phyloP scores from a whole-genome alignment of 225 moss, liverwort and hornwort species.

The Asterella californica region DNA sequence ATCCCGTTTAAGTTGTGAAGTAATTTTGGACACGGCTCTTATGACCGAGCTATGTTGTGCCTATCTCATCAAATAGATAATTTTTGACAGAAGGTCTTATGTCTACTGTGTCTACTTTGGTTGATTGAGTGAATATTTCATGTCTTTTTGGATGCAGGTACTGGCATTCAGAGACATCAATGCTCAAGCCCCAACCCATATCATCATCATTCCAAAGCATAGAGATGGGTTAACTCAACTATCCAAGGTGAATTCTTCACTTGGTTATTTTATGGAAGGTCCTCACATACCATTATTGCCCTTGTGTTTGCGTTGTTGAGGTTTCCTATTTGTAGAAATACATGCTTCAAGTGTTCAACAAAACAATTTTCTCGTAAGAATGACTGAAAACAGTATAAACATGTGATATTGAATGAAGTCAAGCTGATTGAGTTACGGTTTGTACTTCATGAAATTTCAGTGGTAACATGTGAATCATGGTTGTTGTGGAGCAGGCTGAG shows the following conservation, averaged over 20 bases:
- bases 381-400: too few relatives aligned
- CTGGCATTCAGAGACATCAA: slow-evolving; percentile 51
- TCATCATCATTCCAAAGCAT: slow-evolving; percentile 53
- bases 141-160: slow-evolving; percentile 23
- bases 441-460: not conserved
- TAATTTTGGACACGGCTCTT: not conserved
- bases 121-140: not conserved
- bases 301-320: not conserved
- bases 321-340: too few relatives aligned
- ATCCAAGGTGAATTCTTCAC: slow-evolving; percentile 30
- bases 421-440: not conserved
- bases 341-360: too few relatives aligned
- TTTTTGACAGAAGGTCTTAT: not conserved
- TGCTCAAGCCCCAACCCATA: slow-evolving; percentile 55
- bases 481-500: slow-evolving; percentile 32
- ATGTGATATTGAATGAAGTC: not conserved
- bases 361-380: not conserved
- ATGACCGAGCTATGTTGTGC: not conserved
- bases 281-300: not conserved
- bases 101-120: not conserved
- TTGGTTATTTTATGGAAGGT: not conserved
- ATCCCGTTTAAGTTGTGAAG: not conserved
- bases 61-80: not conserved
- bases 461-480: not conserved
- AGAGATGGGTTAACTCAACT: slow-evolving; percentile 55